Percentiles rank a stretch among this genome's conserved stretches.
Conservation (phyloP, 208 protist genomes). For the Trypanosoma mega region DNA sequence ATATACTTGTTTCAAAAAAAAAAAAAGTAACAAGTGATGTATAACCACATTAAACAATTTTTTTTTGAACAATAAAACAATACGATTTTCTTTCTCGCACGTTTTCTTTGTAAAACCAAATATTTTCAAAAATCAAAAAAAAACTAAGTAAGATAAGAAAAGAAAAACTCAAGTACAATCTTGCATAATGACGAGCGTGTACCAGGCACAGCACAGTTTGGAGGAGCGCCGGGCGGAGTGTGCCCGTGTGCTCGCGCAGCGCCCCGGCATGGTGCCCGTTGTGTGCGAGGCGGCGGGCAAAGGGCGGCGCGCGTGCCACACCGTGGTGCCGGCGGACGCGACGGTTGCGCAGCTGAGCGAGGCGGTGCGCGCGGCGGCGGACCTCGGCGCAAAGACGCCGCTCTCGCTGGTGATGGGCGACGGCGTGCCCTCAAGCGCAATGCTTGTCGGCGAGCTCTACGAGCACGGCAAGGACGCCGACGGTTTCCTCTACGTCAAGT, state of each 20-base stretch:
- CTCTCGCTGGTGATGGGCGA: slow-evolving; percentile 6
- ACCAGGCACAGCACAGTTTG: too few species aligned
- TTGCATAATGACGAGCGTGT: too few species aligned
- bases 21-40: slow-evolving; percentile 2
- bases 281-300: neutral
- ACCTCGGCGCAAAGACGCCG: slow-evolving; percentile 2
- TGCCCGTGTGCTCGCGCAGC: too few species aligned
- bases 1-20: slow-evolving; percentile 6
- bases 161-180: too few species aligned
- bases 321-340: slow-evolving; percentile 6
- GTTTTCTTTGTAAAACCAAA: too few species aligned
- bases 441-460: slow-evolving; percentile 3
- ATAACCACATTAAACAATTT: slow-evolving; percentile 1
- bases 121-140: too few species aligned
- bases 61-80: neutral
- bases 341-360: slow-evolving; percentile 4
- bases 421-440: slow-evolving; percentile 1
- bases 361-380: slow-evolving; percentile 1
- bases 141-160: too few species aligned
- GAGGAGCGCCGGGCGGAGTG: too few species aligned
- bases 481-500: slow-evolving; percentile 1
- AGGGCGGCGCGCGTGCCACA: slow-evolving; percentile 10
- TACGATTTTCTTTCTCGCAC: too few species aligned
- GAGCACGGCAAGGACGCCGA: slow-evolving; percentile 8
- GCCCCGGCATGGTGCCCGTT: neutral